Conservation (phyloP, 2,329 filamentous ascomycete genomes). For the Ceratocystis variospora region DNA sequence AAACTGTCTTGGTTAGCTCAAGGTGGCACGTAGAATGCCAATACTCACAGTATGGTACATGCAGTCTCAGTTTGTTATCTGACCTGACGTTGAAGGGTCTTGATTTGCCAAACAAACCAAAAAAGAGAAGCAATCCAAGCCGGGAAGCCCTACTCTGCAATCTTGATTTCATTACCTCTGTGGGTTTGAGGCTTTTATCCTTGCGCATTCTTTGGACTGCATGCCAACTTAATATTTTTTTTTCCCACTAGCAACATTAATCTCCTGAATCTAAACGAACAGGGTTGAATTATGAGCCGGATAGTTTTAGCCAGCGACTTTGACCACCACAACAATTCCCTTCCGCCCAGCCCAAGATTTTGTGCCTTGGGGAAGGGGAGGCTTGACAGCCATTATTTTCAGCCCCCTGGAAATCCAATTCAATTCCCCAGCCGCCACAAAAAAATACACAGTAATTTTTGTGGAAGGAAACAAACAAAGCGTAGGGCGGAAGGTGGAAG, state of each 20-base stretch:
- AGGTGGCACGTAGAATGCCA: not conserved
- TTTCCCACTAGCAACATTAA: not conserved
- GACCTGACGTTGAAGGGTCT: not conserved
- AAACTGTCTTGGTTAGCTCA: not conserved
- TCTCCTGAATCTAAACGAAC: slow-evolving; percentile 10
- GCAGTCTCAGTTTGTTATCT: not conserved
- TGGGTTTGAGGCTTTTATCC: not conserved
- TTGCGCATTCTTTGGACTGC: not conserved
- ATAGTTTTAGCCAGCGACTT: too few relatives aligned
- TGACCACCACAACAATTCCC: too few relatives aligned
- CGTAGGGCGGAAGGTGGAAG: not conserved
- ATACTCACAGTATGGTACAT: too few relatives aligned
- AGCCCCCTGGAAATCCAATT: slow-evolving; percentile 14
- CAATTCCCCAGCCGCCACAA: slow-evolving; percentile 13
- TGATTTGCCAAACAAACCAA: not conserved
- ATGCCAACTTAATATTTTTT: not conserved
- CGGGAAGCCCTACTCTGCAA: not conserved
- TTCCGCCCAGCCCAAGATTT: not conserved
- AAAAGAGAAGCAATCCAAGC: not conserved
- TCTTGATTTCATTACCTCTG: not conserved
- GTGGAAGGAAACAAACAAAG: not conserved
- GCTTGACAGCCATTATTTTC: not conserved
- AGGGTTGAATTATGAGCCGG: not conserved
- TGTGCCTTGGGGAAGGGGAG: not conserved
- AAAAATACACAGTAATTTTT: not conserved